Base-by-base conservation (phyloP, 176 grass and related monocot species). In the Triticum turgidum region DNA sequence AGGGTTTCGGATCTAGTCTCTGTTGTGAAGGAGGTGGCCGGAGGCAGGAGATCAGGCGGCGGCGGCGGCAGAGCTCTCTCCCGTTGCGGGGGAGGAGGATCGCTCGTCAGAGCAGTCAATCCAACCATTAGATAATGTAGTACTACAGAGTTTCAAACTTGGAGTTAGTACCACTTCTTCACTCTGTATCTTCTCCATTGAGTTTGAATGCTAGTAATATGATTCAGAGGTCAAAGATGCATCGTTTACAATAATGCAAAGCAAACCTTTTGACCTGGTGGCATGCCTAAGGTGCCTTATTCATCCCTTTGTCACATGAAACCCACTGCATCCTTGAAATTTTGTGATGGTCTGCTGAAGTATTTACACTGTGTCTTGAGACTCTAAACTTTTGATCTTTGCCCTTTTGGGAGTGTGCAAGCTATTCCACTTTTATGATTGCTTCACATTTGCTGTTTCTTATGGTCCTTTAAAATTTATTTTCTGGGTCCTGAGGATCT, bases 241-340 rank as follows among this genome's bases (percentile, higher is more conserved):
- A 77, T 4, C 73, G 65, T 41, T 8, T 77, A 12, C 68, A 51
- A 13, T 44, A 17, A 9, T 61, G 44, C 25, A 69, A 82, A 77
- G 17, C 25, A 68, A 79, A 77, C 63, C 51, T 49, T 45, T 27
- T n/a, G 17, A 82, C 42, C 25, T 58, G 54, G 54, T 29, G 1
- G 27, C 59, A 62, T 62, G 8, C 8, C 59, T 61, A 20, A 66
- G 52, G 32, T 78, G 39, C 41, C 42, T 80, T 65, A 4, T 42
- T 65, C 41, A 30, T 84, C 79, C 69, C 27, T 80, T 84, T 0
- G 14, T 52, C 72, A 68, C 33, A 45, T 74, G 71, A 35, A 52
- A 68, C 34, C 30, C 11, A 58, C 25, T 84, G 56, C 52, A 83
- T 24, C 21, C 25, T 83, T 73, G 70, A 39, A 44, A 62, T 22